Conservation (phyloP, 805 yeast species). For the Wickerhamiella allomyrinae region DNA sequence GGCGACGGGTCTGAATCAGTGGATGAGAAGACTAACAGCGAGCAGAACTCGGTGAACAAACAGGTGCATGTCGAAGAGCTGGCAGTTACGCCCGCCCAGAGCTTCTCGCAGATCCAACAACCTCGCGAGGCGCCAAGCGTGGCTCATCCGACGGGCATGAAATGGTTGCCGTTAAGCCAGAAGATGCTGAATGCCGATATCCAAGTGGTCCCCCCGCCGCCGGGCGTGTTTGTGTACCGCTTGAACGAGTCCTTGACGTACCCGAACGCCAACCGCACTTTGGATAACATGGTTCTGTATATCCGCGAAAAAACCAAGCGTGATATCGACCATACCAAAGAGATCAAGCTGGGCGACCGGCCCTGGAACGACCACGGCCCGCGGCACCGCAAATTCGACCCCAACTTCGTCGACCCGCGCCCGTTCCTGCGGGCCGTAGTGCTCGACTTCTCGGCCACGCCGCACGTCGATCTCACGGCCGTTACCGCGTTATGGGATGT, state of each 20-base stretch:
- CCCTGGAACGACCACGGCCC: conserved; percentile 92
- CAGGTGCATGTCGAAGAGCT: conserved; percentile 2
- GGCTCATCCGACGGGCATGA: conserved; percentile 6
- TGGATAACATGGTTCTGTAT: conserved; percentile 54
- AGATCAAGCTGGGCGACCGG: conserved; percentile 37
- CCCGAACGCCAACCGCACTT: conserved; percentile 63
- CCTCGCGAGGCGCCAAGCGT: neutral
- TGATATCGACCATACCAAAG: conserved; percentile 30
- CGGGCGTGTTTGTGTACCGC: conserved; percentile 77
- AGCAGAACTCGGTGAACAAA: conserved; percentile 1
- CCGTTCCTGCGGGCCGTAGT: conserved; percentile 62
- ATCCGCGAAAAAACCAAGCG: conserved; percentile 47
- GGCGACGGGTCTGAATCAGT: conserved; percentile 21
- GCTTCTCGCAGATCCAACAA: neutral
- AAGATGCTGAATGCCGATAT: conserved; percentile 41
- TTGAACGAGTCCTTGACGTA: conserved; percentile 71
- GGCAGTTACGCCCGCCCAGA: neutral
- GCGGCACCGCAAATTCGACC: conserved; percentile 18
- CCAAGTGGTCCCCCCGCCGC: conserved; percentile 63
- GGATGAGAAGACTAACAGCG: conserved; percentile 7
- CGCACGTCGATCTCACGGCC: conserved; percentile 66
- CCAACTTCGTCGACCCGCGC: conserved; percentile 32
- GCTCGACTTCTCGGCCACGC: conserved; percentile 66
- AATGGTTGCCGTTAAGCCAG: conserved; percentile 29
- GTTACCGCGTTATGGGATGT: conserved; percentile 66